Conservation (phyloP, 805 yeast genomes). For the Ogataea minuta region DNA sequence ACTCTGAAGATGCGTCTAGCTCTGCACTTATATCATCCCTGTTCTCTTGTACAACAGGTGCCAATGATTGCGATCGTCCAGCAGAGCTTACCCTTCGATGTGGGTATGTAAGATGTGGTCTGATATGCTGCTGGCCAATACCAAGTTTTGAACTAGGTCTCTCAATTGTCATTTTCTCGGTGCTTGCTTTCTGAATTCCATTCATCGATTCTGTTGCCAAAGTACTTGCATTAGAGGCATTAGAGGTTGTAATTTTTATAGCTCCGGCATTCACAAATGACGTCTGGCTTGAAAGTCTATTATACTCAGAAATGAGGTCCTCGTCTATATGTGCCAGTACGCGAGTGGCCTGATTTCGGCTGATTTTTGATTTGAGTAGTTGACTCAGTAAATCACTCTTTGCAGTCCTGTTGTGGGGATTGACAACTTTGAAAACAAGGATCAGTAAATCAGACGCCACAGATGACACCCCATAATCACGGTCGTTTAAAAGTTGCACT, state of each 20-base stretch:
- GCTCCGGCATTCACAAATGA: conserved; percentile 32
- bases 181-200: neutral
- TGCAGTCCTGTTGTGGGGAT: conserved; percentile 37
- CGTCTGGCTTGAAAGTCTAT: conserved; percentile 10
- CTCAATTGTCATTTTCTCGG: conserved; percentile 4
- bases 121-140: conserved; percentile 3
- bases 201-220: neutral
- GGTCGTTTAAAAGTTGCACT: conserved; percentile 24
- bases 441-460: conserved; percentile 32
- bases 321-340: conserved; percentile 34
- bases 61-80: conserved; percentile 1
- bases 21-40: neutral
- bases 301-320: conserved; percentile 22
- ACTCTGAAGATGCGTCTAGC: neutral
- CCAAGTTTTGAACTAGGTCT: conserved; percentile 18
- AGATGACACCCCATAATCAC: conserved; percentile 16
- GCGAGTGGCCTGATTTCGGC: conserved; percentile 22
- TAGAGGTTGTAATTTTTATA: conserved; percentile 25
- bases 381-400: conserved; percentile 45
- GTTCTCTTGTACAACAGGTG: neutral
- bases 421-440: conserved; percentile 36
- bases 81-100: conserved; percentile 4
- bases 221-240: conserved; percentile 3
- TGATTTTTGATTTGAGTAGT: conserved; percentile 36
- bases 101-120: neutral